Evolutionary conservation across 805 yeast genomes (phyloP).

Genomic region (Saccharomycopsis guyanensis): DNA sequence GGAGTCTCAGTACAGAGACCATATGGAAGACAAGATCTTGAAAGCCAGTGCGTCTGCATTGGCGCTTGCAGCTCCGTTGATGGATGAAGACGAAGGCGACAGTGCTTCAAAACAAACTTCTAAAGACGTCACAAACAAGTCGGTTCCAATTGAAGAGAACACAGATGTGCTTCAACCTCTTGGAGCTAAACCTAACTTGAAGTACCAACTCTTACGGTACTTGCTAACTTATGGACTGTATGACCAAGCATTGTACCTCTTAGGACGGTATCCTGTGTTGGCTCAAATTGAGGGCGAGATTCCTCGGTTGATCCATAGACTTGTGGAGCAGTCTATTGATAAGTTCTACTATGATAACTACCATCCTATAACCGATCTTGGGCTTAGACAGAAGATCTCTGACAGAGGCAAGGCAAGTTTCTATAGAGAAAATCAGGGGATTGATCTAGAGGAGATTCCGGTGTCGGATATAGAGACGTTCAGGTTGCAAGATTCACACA

Average conservation of each 20-base stretch:
- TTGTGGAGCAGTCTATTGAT: slow-evolving; percentile 40
- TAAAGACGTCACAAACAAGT: slow-evolving; percentile 5
- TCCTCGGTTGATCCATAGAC: slow-evolving; percentile 38
- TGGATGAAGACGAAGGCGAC: slow-evolving; percentile 55
- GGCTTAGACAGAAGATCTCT: slow-evolving; percentile 23
- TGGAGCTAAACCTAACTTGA: slow-evolving; percentile 27
- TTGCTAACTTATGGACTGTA: slow-evolving; percentile 54
- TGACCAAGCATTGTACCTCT: slow-evolving; percentile 51
- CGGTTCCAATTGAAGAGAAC: slow-evolving; percentile 13
- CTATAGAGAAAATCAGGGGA: slow-evolving; percentile 26
- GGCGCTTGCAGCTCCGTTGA: slow-evolving; percentile 81
- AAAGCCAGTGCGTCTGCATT: slow-evolving; percentile 68
- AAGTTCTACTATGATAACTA: slow-evolving; percentile 36
- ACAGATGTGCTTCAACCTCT: slow-evolving; percentile 23
- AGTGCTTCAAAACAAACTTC: slow-evolving; percentile 21
- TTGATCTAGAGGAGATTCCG: slow-evolving; percentile 27
- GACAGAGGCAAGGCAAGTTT: slow-evolving; percentile 25
- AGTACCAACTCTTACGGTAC: slow-evolving; percentile 42
- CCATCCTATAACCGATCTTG: slow-evolving; percentile 20
- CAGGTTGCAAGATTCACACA: slow-evolving; percentile 25
- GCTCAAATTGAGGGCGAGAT: slow-evolving; percentile 46
- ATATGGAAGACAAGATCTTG: slow-evolving; percentile 47
- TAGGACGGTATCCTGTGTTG: slow-evolving; percentile 55
- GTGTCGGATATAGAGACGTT: slow-evolving; percentile 26
- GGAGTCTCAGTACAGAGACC: slow-evolving; percentile 35